Conservation (phyloP, 257 asterid species). For the Plectranthus barbatus region DNA sequence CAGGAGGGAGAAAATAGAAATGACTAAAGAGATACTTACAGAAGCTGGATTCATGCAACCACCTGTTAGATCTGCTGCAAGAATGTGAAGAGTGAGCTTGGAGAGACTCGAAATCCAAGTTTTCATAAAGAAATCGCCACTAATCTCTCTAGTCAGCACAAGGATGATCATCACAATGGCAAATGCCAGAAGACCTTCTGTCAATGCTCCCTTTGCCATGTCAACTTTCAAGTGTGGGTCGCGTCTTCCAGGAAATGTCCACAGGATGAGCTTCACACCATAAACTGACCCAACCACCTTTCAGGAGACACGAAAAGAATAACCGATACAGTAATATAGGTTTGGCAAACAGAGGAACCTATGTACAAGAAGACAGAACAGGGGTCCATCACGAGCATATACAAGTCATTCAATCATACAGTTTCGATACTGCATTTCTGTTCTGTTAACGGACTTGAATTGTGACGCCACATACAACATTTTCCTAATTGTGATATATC, state of each 20-base stretch:
- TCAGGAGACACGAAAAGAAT: background rate
- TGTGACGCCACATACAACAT: background rate
- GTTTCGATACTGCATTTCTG: too few species aligned
- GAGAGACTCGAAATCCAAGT: slow-evolving; percentile 86
- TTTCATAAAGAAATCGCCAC: slow-evolving; percentile 50
- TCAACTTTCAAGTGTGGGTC: slow-evolving; percentile 65
- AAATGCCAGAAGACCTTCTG: slow-evolving; percentile 72
- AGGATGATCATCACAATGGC: slow-evolving; percentile 50
- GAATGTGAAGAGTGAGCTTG: slow-evolving; percentile 70
- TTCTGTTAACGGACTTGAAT: too few species aligned
- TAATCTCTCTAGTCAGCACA: slow-evolving; percentile 37
- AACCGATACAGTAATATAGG: background rate
- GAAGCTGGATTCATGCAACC: slow-evolving; percentile 99
- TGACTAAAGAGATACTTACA: slow-evolving; percentile 31
- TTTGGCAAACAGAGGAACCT: background rate
- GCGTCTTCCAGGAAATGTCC: slow-evolving; percentile 45
- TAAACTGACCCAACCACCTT: slow-evolving; percentile 72
- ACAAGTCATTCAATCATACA: too few species aligned
- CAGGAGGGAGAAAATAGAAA: background rate
- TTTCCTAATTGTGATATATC: background rate
- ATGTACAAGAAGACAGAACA: too few species aligned
- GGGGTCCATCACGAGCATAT: too few species aligned
- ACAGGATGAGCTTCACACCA: slow-evolving; percentile 57
- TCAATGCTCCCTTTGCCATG: slow-evolving; percentile 69
- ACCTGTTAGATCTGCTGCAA: slow-evolving; percentile 86